These are phyloP conservation scores for Phytophthora citricola DNA, from an alignment of 352 stramenopile genomes.

Conservation along the genomic window DNA sequence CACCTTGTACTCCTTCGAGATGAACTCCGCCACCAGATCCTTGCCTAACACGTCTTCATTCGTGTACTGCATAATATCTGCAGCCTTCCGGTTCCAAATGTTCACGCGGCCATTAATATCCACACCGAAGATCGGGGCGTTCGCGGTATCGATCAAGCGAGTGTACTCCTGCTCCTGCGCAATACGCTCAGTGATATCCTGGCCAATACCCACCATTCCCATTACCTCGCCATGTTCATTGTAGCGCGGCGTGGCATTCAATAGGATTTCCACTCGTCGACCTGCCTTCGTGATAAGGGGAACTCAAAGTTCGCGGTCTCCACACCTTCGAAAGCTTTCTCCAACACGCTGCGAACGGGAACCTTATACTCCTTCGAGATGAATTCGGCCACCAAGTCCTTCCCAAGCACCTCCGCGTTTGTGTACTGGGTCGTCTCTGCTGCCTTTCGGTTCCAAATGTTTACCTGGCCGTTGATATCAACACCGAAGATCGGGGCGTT, in stretches of 20 bases:
- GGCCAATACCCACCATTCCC: slow-evolving; percentile 30
- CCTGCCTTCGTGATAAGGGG: slow-evolving; percentile 9
- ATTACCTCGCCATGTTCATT: slow-evolving; percentile 30
- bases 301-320: slow-evolving; percentile 52
- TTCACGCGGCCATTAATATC: slow-evolving; percentile 20
- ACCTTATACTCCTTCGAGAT: slow-evolving; percentile 48
- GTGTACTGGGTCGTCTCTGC: slow-evolving; percentile 32
- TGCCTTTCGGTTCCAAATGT: slow-evolving; percentile 77
- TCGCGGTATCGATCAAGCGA: not conserved
- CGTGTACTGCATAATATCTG: slow-evolving; percentile 50
- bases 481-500: slow-evolving; percentile 59
- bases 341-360: slow-evolving; percentile 35
- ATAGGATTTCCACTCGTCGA: slow-evolving; percentile 26
- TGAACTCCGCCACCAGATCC: slow-evolving; percentile 32
- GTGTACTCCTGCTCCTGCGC: slow-evolving; percentile 31
- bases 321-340: slow-evolving; percentile 49
- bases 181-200: slow-evolving; percentile 32
- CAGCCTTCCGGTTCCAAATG: slow-evolving; percentile 31
- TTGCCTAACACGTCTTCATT: slow-evolving; percentile 47
- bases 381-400: slow-evolving; percentile 52
- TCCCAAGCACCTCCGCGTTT: slow-evolving; percentile 49
- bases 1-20: slow-evolving; percentile 16
- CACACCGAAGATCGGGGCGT: slow-evolving; percentile 19
- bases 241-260: slow-evolving; percentile 28
- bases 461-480: slow-evolving; percentile 69